A percentile compares a stretch with the other conserved stretches of the same genome.
Evolutionary conservation across 2,329 filamentous ascomycete genomes (phyloP).

Genomic region (Fusarium sublunatum): DNA sequence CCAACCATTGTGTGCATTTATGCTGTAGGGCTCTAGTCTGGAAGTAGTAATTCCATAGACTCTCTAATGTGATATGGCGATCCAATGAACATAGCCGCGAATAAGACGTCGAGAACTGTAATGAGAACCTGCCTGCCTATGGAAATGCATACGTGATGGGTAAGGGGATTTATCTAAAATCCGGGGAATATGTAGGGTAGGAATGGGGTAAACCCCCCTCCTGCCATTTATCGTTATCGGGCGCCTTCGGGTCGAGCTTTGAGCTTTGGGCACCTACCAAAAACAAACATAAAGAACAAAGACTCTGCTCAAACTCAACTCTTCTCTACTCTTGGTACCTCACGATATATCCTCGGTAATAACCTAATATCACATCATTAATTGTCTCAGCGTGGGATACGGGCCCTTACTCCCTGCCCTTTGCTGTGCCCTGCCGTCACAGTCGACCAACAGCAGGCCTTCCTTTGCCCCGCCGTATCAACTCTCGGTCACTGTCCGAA

Average conservation of each 20-base stretch:
- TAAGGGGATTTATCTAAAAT: constrained; percentile 31
- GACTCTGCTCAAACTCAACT: constrained; percentile 1
- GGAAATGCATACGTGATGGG: constrained; percentile 2
- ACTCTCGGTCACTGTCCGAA: constrained; percentile 47
- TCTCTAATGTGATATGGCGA: background rate
- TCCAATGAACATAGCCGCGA: too few relatives aligned
- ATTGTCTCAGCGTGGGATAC: constrained; percentile 24
- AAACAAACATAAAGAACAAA: constrained; percentile 21
- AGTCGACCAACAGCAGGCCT: constrained; percentile 36
- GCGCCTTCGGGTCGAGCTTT: constrained; percentile 30
- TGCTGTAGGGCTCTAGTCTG: too few relatives aligned
- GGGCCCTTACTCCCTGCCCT: constrained; percentile 35
- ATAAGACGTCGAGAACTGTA: too few relatives aligned
- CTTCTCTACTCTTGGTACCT: constrained; percentile 1
- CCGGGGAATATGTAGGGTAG: constrained; percentile 21
- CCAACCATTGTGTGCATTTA: too few relatives aligned
- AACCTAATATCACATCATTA: constrained; percentile 4
- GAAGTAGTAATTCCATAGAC: background rate
- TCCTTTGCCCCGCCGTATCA: constrained; percentile 35
- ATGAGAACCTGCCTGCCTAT: too few relatives aligned
- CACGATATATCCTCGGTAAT: constrained; percentile 22
- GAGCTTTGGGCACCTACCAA: constrained; percentile 15
- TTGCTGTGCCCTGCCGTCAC: constrained; percentile 31
- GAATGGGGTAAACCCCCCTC: constrained; percentile 10
- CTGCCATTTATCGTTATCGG: constrained; percentile 29